Conservation (phyloP, 2,329 filamentous ascomycete species). For the Calonectria hawksworthii region DNA sequence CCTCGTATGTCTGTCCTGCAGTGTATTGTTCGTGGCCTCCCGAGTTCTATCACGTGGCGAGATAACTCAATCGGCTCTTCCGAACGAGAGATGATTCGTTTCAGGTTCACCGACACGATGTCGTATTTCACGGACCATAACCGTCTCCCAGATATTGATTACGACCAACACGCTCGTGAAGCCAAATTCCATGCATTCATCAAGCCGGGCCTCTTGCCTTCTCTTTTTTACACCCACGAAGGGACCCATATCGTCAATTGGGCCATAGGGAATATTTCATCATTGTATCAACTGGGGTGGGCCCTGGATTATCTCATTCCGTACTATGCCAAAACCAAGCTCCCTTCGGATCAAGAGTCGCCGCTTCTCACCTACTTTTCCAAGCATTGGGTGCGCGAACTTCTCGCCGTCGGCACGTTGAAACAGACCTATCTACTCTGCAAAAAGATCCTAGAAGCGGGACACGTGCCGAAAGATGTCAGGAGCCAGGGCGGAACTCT, state of each 20-base stretch:
- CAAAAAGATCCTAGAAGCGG: background rate
- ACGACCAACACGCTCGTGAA: background rate
- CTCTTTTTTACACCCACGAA: background rate
- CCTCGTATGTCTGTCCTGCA: background rate
- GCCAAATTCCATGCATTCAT: background rate
- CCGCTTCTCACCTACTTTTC: slow-evolving; percentile 1
- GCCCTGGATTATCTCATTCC: background rate
- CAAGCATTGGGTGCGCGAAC: background rate
- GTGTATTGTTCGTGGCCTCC: background rate
- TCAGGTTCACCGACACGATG: too few relatives aligned
- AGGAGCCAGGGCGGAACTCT: background rate
- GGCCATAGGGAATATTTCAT: slow-evolving; percentile 8
- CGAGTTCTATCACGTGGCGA: background rate
- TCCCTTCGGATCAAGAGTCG: background rate
- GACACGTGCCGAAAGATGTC: background rate
- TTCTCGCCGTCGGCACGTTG: slow-evolving; percentile 14
- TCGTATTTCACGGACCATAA: too few relatives aligned
- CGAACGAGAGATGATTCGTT: too few relatives aligned
- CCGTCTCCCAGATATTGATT: too few relatives aligned
- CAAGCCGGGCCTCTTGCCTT: background rate
- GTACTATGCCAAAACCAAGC: background rate
- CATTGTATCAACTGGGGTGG: background rate
- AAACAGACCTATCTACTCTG: background rate
- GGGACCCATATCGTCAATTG: slow-evolving; percentile 17
- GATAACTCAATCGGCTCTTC: too few relatives aligned